Base-by-base conservation (phyloP, 2,329 filamentous ascomycete genomes). In the Curvularia spicifera region DNA sequence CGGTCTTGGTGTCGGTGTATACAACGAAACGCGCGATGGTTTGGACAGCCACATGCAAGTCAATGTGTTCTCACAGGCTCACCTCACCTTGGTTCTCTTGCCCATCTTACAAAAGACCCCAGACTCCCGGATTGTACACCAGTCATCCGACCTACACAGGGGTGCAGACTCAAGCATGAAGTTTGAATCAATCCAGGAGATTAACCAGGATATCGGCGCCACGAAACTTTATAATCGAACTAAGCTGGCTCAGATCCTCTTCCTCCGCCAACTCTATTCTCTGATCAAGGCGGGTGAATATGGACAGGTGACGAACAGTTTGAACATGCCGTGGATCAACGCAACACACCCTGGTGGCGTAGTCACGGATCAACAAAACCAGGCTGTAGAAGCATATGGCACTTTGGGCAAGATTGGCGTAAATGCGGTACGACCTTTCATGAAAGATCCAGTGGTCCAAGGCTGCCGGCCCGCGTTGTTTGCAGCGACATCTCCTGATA, bases 11-110 rank as follows among this genome's bases (percentile, higher is more conserved):
- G 80, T 84, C 1, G 81, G 82, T 3, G 72, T 73, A 26, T 84
- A 83, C 65, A 78, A 78, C 35, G 76, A 82, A 66, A 82, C 81
- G 12, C 75, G 75, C 51, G 82, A 87, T 55, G 80, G 82, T 26
- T 72, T 85, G 50, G 81, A 83, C 66, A 76, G 73, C 43, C 79
- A 82, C 64, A 83, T 84, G 72, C 79, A 83, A 66, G 76, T 83
- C 61, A 84, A 84, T 60, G 73, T 82, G 58, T 77, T 84, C 62
- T 76, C 81, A 15, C 82, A 83, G 60, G 78, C 81, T 58, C 82
- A 83, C 62, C 74, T 84, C 1, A 73, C 77, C n/a, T 74, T 82
- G 59, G 76, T 71, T 0, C 72, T 83, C 8, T 77, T 83, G 6
- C 81, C 81, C 1, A 62, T 78, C 35, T 75, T 84, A 6, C 71